Evolutionary conservation across 176 grass and related monocot species (phyloP), one percentile per base, ranked within the genome.

Genomic region (Oryza brachyantha): DNA sequence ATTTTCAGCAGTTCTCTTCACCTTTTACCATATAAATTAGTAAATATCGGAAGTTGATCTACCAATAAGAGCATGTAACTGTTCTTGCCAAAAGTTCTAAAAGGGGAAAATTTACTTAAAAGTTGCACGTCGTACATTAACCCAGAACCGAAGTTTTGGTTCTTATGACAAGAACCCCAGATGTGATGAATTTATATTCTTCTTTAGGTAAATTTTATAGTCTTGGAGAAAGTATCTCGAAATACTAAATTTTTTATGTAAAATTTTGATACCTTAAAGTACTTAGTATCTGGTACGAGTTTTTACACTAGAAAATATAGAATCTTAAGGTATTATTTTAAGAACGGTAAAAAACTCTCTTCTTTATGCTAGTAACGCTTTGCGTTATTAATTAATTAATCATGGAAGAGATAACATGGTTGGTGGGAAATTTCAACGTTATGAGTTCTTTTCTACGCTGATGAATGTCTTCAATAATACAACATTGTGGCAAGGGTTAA

Each of bases 11-110:
- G 36, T 29, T 45, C 64, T 39, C 37, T 60, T 86, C 58, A 64
- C 76, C 83, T 92, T 86, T 85, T 64, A 71, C 36, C 34, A 58
- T 7, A 72, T n/a, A n/a, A n/a, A n/a, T n/a, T 76, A 54, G 68
- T 57, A 32, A 61, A 48, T 4, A 69, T 40, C 24, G 41, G 14
- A 61, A 10, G 28, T 7, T 65, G 46, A 48, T 74, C 21, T 22
- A 71, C 14, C 60, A 75, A 57, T 43, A 52, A 41, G 39, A 32
- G 43, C 21, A 57, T 57, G 8, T 48, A 32, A 72, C 37, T 40
- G 13, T 52, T 10, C 31, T 37, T 28, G 13, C 25, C 68, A 74
- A 72, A 65, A 39, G 10, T 58, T 64, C 52, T 31, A 61, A 58
- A 43, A 13, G 3, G 74, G 19, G 22, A 5, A 27, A 5, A 27